Evolutionary conservation across 2,329 filamentous ascomycete species (phyloP).

Genomic region (Sordariomycetes sp.): DNA sequence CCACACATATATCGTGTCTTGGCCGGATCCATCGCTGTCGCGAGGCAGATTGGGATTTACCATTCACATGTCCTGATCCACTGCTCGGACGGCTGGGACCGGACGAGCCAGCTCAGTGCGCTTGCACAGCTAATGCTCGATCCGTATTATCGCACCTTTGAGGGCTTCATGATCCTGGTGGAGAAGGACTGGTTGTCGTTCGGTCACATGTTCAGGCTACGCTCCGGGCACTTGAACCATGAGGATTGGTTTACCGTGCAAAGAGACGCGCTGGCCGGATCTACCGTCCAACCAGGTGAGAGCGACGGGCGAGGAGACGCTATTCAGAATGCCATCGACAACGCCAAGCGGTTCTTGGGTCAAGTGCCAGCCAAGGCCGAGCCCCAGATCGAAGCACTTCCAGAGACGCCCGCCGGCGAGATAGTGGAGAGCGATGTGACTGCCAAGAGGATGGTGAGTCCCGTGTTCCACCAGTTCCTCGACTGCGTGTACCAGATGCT

Average conservation of each 20-base stretch:
- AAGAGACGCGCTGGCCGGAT: slow-evolving; percentile 60
- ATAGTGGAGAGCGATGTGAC: slow-evolving; percentile 52
- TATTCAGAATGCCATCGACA: slow-evolving; percentile 72
- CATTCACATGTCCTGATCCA: slow-evolving; percentile 95
- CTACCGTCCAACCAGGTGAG: slow-evolving; percentile 47
- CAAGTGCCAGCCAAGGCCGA: slow-evolving; percentile 39
- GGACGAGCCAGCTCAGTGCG: slow-evolving; percentile 87
- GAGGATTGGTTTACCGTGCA: slow-evolving; percentile 92
- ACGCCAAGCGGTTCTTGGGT: slow-evolving; percentile 81
- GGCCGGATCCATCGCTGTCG: slow-evolving; percentile 73
- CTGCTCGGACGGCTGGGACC: slow-evolving; percentile 97
- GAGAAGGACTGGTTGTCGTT: slow-evolving; percentile 98
- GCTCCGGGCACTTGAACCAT: slow-evolving; percentile 75
- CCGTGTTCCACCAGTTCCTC: slow-evolving; percentile 95
- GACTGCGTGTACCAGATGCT: slow-evolving; percentile 88
- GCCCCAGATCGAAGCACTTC: slow-evolving; percentile 42
- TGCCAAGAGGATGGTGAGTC: slow-evolving; percentile 79
- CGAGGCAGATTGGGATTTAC: slow-evolving; percentile 75
- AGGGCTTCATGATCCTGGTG: slow-evolving; percentile 86
- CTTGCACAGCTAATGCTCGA: slow-evolving; percentile 88
- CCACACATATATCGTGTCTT: slow-evolving; percentile 78
- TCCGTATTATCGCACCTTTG: slow-evolving; percentile 85
- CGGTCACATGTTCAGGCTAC: slow-evolving; percentile 91
- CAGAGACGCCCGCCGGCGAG: slow-evolving; percentile 23
- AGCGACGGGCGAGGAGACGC: slow-evolving; percentile 55